Evolutionary conservation across 1,139 yeast species (phyloP).

Genomic region (Pichia sp.): DNA sequence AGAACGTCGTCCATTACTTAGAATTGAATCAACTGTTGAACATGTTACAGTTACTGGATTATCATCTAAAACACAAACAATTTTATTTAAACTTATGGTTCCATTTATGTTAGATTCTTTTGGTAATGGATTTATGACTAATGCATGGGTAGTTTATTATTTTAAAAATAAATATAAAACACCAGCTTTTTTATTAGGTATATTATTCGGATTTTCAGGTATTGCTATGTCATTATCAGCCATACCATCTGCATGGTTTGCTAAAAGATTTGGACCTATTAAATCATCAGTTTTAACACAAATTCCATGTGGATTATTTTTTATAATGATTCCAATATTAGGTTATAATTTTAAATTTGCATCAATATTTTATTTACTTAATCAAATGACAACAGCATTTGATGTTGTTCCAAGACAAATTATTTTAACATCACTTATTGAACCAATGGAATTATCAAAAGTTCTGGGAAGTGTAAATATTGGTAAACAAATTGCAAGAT

Average conservation of each 20-base stretch:
- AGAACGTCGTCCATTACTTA: constrained; percentile 18
- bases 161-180: constrained; percentile 42
- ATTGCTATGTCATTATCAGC: constrained; percentile 57
- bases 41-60: constrained; percentile 30
- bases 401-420: constrained; percentile 91
- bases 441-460: constrained; percentile 54
- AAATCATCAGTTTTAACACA: constrained; percentile 72
- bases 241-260: constrained; percentile 63
- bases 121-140: constrained; percentile 83
- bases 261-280: constrained; percentile 70
- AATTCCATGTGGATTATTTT: constrained; percentile 67
- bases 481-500: constrained; percentile 77
- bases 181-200: constrained; percentile 42
- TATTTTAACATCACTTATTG: constrained; percentile 61
- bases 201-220: constrained; percentile 56
- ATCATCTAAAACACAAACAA: constrained; percentile 31
- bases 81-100: constrained; percentile 38
- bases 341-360: constrained; percentile 32
- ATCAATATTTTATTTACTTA: constrained; percentile 36
- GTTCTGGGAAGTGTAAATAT: constrained; percentile 84
- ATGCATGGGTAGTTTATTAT: constrained; percentile 83
- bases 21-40: constrained; percentile 22
- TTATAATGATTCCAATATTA: constrained; percentile 46
- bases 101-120: constrained; percentile 70
- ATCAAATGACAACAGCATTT: constrained; percentile 63